phyloP scores from a whole-genome alignment of 2,329 filamentous ascomycete species.

The Cadophora gregata region DNA sequence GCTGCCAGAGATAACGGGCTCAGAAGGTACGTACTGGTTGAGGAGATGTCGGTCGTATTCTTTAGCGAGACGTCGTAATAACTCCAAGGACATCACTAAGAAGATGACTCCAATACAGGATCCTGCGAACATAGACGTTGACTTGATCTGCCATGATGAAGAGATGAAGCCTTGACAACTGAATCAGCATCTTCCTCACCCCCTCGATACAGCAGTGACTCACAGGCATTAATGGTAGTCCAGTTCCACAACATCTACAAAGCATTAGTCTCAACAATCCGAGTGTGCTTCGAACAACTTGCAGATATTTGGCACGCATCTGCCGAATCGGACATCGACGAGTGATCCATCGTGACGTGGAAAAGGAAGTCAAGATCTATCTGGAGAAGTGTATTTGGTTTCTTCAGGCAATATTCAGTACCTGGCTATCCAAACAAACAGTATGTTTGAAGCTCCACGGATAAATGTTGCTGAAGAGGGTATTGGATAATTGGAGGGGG shows the following conservation, averaged over 20 bases:
- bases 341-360: constrained; percentile 6
- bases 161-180: constrained; percentile 63
- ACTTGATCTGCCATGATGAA: constrained; percentile 72
- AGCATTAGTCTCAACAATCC: not conserved
- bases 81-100: constrained; percentile 75
- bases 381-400: not conserved
- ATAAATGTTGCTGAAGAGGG: not conserved
- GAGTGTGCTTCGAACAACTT: not conserved
- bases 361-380: not conserved
- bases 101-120: constrained; percentile 79
- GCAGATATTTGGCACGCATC: constrained; percentile 30
- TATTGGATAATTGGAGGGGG: constrained; percentile 8
- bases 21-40: constrained; percentile 45
- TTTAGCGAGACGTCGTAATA: constrained; percentile 70
- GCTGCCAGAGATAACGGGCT: not conserved
- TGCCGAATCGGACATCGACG: constrained; percentile 27
- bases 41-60: constrained; percentile 75
- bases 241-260: constrained; percentile 81
- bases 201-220: not conserved
- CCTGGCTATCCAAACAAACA: constrained; percentile 12
- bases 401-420: constrained; percentile 18
- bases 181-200: not conserved
- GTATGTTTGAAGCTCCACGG: constrained; percentile 9
- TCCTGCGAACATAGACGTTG: constrained; percentile 75
- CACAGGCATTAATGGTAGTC: constrained; percentile 71